phyloP scores from a whole-genome alignment of 306 rosid species.

The Quercus alba region DNA sequence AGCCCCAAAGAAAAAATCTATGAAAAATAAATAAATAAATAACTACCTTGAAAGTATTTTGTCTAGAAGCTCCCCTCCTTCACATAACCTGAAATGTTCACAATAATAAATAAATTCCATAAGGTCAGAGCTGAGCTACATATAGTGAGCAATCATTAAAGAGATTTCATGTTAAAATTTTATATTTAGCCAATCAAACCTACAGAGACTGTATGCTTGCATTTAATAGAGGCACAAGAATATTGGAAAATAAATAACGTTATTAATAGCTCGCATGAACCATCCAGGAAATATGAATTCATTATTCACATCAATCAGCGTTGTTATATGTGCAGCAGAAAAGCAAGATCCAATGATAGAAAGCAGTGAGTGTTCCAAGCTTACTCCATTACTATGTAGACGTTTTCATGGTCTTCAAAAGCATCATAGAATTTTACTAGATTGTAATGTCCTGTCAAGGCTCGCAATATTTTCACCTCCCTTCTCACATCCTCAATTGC shows the following conservation, averaged over 20 bases:
- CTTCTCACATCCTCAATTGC: constrained; percentile 98
- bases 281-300: neutral
- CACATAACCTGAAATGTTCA: constrained; percentile 82
- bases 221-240: neutral
- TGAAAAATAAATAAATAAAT: neutral
- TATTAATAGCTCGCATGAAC: neutral
- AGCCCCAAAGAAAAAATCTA: neutral
- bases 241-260: neutral
- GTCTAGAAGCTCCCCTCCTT: constrained; percentile 99
- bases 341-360: constrained; percentile 6
- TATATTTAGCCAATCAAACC: neutral
- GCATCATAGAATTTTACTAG: constrained; percentile 86
- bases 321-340: neutral
- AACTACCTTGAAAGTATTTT: constrained; percentile 90
- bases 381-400: constrained; percentile 99
- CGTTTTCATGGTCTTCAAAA: constrained; percentile 93
- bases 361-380: constrained; percentile 30
- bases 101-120: neutral
- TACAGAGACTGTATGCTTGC: neutral
- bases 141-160: neutral
- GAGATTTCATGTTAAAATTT: neutral
- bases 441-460: constrained; percentile 87
- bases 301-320: neutral
- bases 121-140: neutral
- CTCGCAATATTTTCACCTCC: constrained; percentile 94